A percentile compares a stretch with the other conserved stretches of the same genome.
Conservation (phyloP, 225 moss, liverwort and hornwort species). For the Pseudisothecium myosuroides region DNA sequence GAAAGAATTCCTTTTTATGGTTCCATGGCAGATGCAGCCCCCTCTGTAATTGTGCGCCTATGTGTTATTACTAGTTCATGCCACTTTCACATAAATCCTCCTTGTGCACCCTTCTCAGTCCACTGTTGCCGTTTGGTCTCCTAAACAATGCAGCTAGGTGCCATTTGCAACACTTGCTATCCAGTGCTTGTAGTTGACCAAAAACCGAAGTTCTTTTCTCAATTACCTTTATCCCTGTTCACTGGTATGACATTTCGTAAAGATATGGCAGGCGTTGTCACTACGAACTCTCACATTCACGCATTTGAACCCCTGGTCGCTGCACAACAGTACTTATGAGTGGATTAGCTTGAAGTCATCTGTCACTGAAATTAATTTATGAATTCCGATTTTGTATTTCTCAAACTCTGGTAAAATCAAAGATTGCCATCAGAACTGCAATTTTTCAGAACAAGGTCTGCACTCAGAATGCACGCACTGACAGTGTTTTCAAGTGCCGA, state of each 20-base stretch:
- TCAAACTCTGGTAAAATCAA: fast-evolving
- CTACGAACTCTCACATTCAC: neutral
- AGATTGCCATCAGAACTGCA: fast-evolving
- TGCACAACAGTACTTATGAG: too few relatives aligned
- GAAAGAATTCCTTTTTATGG: too few relatives aligned
- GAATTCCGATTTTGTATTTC: neutral
- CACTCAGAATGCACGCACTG: neutral
- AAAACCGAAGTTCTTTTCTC: neutral
- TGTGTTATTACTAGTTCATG: neutral
- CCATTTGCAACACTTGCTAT: too few relatives aligned
- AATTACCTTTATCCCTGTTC: too few relatives aligned
- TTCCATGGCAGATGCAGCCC: neutral
- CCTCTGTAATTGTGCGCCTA: neutral
- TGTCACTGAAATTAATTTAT: fast-evolving
- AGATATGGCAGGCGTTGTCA: neutral
- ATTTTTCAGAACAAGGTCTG: fast-evolving
- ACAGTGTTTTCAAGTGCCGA: fast-evolving
- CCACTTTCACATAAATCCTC: neutral
- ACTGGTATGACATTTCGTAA: too few relatives aligned
- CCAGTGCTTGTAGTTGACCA: fast-evolving
- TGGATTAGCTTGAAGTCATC: too few relatives aligned
- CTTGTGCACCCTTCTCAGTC: neutral
- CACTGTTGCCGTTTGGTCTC: neutral
- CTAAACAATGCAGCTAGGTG: fast-evolving
- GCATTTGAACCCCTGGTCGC: neutral